Base-by-base conservation (phyloP, 371 early-diverging fungal genomes). In the Umbelopsis sp. region DNA sequence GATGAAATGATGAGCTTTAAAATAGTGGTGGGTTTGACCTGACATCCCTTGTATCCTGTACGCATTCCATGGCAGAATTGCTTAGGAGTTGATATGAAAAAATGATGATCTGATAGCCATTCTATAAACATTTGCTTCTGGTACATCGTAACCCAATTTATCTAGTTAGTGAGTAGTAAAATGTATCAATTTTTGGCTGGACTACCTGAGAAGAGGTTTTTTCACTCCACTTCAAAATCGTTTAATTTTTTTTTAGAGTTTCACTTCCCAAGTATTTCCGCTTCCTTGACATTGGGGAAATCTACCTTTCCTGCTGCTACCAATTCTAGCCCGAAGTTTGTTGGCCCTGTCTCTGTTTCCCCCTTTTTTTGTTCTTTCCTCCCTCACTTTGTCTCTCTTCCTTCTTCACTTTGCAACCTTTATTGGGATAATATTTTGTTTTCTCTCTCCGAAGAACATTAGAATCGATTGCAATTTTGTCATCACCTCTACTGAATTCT, bases 361-460 rank as follows among this genome's bases (percentile, higher is more conserved):
- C 57, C 57, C 57, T 14, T 57, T 29, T 18, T 18, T 57, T 57
- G 18, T 57, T 32, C 10, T 24, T 18, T 48, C 48, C 48, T 48
- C 48, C 20, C 20, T 48, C 48, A 12, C 57, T 57, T 35, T 57
- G 7, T 29, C 37, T 35, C 37, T 29, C 57, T n/a, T 35, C 52
- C 29, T 29, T 51, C 52, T 51, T 51, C 14, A 8, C 52, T 11
- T 51, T 51, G 24, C 29, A 9, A 51, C 52, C 29, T 29, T 51
- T 51, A 11, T 52, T 35, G 35, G 29, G n/a, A 35, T 57, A 35
- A 57, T 35, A 35, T 16, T 29, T 29, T 57, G 22, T 57, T 35
- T 57, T 57, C 57, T 57, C 41, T 57, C 57, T 57, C 57, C 57
- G 57, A 57, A 57, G 29, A 57, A 57, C 57, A 57, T 57, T 57